Evolutionary conservation across 352 stramenopile species (phyloP).

Genomic region (Thraustochytrium striatum): DNA sequence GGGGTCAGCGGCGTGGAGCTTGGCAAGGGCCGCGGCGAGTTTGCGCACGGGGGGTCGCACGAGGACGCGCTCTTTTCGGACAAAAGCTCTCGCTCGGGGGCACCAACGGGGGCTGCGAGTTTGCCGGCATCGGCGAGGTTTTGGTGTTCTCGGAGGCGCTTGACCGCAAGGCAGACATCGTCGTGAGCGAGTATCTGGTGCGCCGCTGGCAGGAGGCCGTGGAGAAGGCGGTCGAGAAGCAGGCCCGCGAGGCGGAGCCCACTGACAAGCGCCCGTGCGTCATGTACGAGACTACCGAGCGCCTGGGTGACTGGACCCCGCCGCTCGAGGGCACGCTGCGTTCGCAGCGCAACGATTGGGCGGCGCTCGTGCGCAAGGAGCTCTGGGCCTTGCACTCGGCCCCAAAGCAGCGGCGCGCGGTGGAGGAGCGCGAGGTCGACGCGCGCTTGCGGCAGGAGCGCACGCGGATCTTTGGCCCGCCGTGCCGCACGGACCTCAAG

Average conservation of each 20-base stretch:
- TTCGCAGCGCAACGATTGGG: constrained; percentile 15
- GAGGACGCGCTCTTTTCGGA: constrained; percentile 18
- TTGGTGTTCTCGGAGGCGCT: not conserved
- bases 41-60: not conserved
- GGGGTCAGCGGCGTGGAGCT: constrained; percentile 5
- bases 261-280: not conserved
- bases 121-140: constrained; percentile 37
- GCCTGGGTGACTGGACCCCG: not conserved
- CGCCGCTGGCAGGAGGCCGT: not conserved
- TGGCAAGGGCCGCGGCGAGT: not conserved
- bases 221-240: not conserved
- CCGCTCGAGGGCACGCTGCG: too few relatives aligned
- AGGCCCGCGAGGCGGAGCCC: not conserved
- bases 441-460: not conserved
- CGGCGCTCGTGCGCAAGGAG: not conserved
- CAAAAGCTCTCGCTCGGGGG: constrained; percentile 28
- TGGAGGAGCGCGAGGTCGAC: not conserved
- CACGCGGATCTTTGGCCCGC: constrained; percentile 9
- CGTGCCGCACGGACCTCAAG: not conserved
- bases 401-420: not conserved
- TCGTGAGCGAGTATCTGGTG: not conserved
- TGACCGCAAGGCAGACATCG: not conserved
- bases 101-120: constrained; percentile 38
- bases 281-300: not conserved
- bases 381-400: not conserved